Evolutionary conservation across 2,329 filamentous ascomycete species (phyloP).

Genomic region (Penicillium oxalicum): DNA sequence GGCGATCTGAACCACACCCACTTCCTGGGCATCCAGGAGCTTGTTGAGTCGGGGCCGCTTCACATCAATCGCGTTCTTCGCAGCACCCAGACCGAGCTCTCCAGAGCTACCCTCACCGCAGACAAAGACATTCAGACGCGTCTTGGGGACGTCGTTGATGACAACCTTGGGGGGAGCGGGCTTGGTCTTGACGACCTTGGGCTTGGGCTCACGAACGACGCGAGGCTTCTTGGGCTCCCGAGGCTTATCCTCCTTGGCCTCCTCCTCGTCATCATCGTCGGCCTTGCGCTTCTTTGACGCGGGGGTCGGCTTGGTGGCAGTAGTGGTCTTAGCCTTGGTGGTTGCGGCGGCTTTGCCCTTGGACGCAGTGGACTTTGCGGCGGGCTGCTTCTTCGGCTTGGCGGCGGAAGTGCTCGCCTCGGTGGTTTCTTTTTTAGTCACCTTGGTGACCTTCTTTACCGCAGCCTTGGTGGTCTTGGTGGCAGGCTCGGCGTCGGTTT

Average conservation of each 20-base stretch:
- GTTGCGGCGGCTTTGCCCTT: constrained; percentile 7
- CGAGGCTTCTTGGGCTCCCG: constrained; percentile 30
- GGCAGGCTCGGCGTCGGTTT: constrained; percentile 12
- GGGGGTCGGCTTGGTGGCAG: constrained; percentile 12
- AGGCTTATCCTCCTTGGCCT: constrained; percentile 16
- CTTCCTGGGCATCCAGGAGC: constrained; percentile 49
- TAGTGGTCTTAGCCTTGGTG: neutral
- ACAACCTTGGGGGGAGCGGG: constrained; percentile 27
- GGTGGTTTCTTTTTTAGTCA: neutral
- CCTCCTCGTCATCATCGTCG: constrained; percentile 16
- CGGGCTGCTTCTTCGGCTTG: neutral
- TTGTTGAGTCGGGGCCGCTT: constrained; percentile 67
- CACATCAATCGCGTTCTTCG: constrained; percentile 62
- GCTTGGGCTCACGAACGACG: constrained; percentile 20
- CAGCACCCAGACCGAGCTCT: constrained; percentile 70
- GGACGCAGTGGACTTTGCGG: constrained; percentile 9
- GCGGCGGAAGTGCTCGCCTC: neutral
- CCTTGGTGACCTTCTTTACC: constrained; percentile 10
- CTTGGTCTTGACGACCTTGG: constrained; percentile 31
- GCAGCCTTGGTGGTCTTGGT: constrained; percentile 13
- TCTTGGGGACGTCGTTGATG: constrained; percentile 58
- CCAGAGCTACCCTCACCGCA: constrained; percentile 76
- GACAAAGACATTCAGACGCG: constrained; percentile 64
- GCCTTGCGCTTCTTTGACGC: constrained; percentile 33
- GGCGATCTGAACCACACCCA: constrained; percentile 67